Evolutionary conservation across 768 basidiomycete genomes (phyloP), one percentile per base, ranked within the genome.

Genomic region (Rickenella mellea): DNA sequence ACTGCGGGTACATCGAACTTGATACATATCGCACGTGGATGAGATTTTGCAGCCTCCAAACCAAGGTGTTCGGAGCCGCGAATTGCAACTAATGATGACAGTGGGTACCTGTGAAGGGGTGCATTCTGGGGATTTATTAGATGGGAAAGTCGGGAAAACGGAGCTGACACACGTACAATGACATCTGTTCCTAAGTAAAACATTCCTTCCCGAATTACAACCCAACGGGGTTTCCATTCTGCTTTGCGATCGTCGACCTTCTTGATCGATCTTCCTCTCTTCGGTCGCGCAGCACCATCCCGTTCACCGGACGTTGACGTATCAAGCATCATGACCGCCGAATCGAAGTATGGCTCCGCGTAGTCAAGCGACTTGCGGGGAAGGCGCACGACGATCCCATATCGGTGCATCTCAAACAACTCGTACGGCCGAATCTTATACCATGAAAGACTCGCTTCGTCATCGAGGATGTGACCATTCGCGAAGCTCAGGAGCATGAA

Each of bases 391-490:
- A 76, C 47, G 24, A 57, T 55, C 26, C 63, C 63, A 8, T 51
- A 43, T 6, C 67, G 65, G 44, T 88, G 83, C 14, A 88, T 56
- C 51, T 88, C 85, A 17, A 88, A 67, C 2, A 88, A 67, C 49
- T 87, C 85, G 48, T 76, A 65, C 0, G 79, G 71, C 6, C 65
- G 60, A 17, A 86, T 51, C 29, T 70, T 63, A 51, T 83, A 84
- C 70, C 76, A 80, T 0, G 70, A 60, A 20, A 74, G 53, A 8
- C 64, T 47, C 33, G 70, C 72, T 17, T 80, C 76, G 52, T 85
- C 83, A 51, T 87, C 79, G 24, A 87, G 70, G 11, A 82, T 59
- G 48, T 81, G 71, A 3, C 81, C 80, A 0, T 83, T 83, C 2
- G 81, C 74, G 51, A 79, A 85, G 1, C 78, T 71, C 14, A 84